Conservation (phyloP, 805 yeast species). For the Metschnikowia colocasiae region DNA sequence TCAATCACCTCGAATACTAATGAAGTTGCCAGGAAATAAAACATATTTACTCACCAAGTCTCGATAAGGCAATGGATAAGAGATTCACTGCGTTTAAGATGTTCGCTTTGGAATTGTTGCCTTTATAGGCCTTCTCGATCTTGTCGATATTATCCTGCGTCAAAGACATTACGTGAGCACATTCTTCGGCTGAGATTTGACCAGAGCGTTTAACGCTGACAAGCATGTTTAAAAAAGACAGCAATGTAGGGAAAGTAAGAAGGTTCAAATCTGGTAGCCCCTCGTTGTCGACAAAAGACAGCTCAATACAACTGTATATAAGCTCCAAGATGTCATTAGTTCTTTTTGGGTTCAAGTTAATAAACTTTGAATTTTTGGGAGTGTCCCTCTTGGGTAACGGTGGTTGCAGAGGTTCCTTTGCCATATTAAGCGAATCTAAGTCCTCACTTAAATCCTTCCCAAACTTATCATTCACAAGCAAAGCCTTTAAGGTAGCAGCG, state of each 20-base stretch:
- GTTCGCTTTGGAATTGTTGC: slow-evolving; percentile 13
- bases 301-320: slow-evolving; percentile 35
- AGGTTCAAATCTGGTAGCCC: slow-evolving; percentile 21
- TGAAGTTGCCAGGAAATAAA: not conserved
- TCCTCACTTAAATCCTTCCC: slow-evolving; percentile 13
- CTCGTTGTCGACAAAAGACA: slow-evolving; percentile 27
- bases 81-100: slow-evolving; percentile 34
- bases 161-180: slow-evolving; percentile 13
- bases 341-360: slow-evolving; percentile 42
- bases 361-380: slow-evolving; percentile 32
- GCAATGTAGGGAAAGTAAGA: slow-evolving; percentile 39
- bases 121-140: slow-evolving; percentile 22
- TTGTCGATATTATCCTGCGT: slow-evolving; percentile 16
- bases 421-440: slow-evolving; percentile 9
- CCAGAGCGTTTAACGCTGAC: slow-evolving; percentile 28
- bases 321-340: slow-evolving; percentile 42
- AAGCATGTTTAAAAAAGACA: slow-evolving; percentile 57
- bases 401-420: slow-evolving; percentile 23
- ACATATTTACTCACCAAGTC: slow-evolving; percentile 20
- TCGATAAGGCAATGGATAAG: slow-evolving; percentile 32
- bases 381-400: slow-evolving; percentile 19
- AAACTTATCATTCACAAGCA: slow-evolving; percentile 35
- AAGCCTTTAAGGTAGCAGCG: slow-evolving; percentile 66
- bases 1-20: not conserved
- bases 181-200: slow-evolving; percentile 15